A percentile compares a stretch with the other conserved stretches of the same genome.
Evolutionary conservation across 805 yeast genomes (phyloP).

Genomic region (Brettanomyces custersianus): DNA sequence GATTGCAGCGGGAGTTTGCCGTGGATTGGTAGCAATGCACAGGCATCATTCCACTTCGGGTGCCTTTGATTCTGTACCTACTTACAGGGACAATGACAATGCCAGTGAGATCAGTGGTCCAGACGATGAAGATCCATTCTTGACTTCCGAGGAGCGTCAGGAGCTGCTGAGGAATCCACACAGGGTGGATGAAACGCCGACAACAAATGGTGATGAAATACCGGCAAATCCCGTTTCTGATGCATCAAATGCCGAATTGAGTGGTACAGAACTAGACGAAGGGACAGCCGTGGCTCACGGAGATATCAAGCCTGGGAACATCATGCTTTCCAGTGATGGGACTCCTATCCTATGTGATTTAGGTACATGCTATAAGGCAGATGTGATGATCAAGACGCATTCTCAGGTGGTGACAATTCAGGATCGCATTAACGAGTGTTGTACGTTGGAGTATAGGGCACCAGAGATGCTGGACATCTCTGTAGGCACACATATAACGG

Average conservation of each 20-base stretch:
- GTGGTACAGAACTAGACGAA: slow-evolving; percentile 44
- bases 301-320: slow-evolving; percentile 84
- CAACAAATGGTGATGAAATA: slow-evolving; percentile 5
- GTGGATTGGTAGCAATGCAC: slow-evolving; percentile 75
- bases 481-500: slow-evolving; percentile 56
- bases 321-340: slow-evolving; percentile 69
- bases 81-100: neutral
- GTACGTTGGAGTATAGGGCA: slow-evolving; percentile 81
- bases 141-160: slow-evolving; percentile 2
- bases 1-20: slow-evolving; percentile 58
- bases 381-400: slow-evolving; percentile 43
- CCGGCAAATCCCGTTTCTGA: slow-evolving; percentile 17
- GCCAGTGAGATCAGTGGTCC: neutral
- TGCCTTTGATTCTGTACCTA: neutral
- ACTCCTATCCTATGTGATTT: slow-evolving; percentile 75
- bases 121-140: slow-evolving; percentile 13
- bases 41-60: slow-evolving; percentile 30
- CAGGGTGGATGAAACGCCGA: neutral
- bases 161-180: slow-evolving; percentile 2
- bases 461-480: slow-evolving; percentile 82
- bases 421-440: slow-evolving; percentile 76
- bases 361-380: slow-evolving; percentile 69
- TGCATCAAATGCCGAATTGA: slow-evolving; percentile 21
- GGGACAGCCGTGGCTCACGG: slow-evolving; percentile 71
- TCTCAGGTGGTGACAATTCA: slow-evolving; percentile 69